These are phyloP conservation scores for Sesbania bispinosa DNA, from an alignment of 306 rosid species.

Conservation along the genomic window DNA sequence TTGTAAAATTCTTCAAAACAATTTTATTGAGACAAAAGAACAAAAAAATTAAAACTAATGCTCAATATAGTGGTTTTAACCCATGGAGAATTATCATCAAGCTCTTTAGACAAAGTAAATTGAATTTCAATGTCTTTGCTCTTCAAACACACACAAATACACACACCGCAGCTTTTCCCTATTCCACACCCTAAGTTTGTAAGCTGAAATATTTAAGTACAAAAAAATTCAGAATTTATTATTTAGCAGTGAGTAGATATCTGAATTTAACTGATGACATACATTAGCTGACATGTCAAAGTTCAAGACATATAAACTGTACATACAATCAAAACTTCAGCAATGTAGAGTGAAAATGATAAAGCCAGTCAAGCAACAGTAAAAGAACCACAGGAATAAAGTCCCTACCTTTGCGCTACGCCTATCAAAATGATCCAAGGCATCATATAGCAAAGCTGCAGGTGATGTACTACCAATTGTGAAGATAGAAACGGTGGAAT, in stretches of 20 bases:
- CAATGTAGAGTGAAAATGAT: background rate
- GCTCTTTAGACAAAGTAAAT: background rate
- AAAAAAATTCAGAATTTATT: background rate
- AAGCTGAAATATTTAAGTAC: background rate
- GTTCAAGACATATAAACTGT: background rate
- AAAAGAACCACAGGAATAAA: background rate
- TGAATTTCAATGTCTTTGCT: background rate
- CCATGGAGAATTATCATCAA: background rate
- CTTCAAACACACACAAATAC: background rate
- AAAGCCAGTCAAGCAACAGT: background rate
- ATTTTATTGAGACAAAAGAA: background rate
- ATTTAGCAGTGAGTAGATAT: slow-evolving; percentile 10
- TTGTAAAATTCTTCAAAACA: background rate
- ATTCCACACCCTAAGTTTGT: too few relatives aligned
- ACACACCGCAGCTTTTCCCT: background rate
- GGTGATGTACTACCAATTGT: slow-evolving; percentile 96
- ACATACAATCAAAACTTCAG: background rate
- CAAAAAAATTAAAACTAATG: background rate
- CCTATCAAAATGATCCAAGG: slow-evolving; percentile 96
- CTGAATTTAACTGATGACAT: background rate
- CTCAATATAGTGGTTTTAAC: slow-evolving; percentile 1
- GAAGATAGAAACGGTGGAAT: slow-evolving; percentile 88
- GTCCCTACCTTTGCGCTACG: slow-evolving; percentile 91
- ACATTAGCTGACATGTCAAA: slow-evolving; percentile 12
- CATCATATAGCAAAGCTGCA: slow-evolving; percentile 90